Base-by-base conservation (phyloP, 1,284 basidiomycete genomes). In the Omphalotus olearius region DNA sequence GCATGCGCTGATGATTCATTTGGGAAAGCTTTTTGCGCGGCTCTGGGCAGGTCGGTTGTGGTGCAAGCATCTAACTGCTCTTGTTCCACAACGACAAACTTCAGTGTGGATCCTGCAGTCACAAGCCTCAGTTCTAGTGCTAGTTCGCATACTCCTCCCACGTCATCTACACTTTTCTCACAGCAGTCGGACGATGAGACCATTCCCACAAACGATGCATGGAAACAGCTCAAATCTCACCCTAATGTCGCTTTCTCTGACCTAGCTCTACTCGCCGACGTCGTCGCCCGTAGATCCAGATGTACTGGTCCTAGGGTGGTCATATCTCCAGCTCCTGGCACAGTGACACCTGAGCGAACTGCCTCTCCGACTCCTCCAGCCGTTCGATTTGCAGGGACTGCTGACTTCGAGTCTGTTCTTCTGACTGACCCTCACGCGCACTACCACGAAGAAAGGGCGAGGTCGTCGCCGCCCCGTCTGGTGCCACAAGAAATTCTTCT, bases 171-270 rank as follows among this genome's bases (percentile, higher is more conserved):
- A 33, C 13, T 33, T 33, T 33, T 40, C 5, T 41, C 40, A 20
- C 40, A 30, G 39, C 50, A 61, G 45, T 54, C 60, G 17, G 58
- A 63, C 26, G 56, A 65, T 16, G 76, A 85, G 51, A 87, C 80
- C 7, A 88, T 95, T 47, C 80, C 90, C 16, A 88, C 86, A 41
- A 85, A 89, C 62, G 82, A 88, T 54, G 92, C 91, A 4, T 95
- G 92, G 92, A 83, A 79, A 50, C 83, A 85, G 57, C 73, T 95
- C 58, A 94, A 94, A 70, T 84, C 85, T 2, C 92, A 95, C 69
- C 92, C 92, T 1, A 93, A 93, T 58, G 83, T 88, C 48, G 79
- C 82, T 40, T 93, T 91, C 64, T 80, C 90, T 11, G 89, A 93
- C 63, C 73, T 95, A 43, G 72, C 83, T 0, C 74, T 93, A 36